A percentile compares a stretch with the other conserved stretches of the same genome.
phyloP scores from a whole-genome alignment of 192 early-diverging fungal species.

The Oehlia diaphana region DNA sequence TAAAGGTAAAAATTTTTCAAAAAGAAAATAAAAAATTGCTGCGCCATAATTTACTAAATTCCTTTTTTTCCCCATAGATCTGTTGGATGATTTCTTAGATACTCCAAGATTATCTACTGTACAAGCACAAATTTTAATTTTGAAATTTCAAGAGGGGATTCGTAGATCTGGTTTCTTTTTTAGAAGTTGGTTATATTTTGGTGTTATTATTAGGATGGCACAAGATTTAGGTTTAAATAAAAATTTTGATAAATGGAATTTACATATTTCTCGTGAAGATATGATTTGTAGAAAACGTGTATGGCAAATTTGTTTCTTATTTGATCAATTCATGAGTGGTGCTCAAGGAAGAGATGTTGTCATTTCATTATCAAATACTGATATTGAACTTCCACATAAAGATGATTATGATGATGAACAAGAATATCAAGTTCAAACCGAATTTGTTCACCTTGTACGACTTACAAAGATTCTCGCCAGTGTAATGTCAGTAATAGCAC shows the following conservation, averaged over 20 bases:
- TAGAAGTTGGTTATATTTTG: constrained; percentile 53
- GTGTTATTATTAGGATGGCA: constrained; percentile 68
- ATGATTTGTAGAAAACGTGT: constrained; percentile 24
- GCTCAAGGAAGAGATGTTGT: constrained; percentile 26
- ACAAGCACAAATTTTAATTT: constrained; percentile 50
- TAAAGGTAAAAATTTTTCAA: constrained; percentile 9
- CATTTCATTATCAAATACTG: constrained; percentile 36
- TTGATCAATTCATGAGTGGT: constrained; percentile 38
- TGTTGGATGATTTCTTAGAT: constrained; percentile 52
- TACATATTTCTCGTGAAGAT: constrained; percentile 8
- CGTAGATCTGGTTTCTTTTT: constrained; percentile 49
- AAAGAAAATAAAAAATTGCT: neutral
- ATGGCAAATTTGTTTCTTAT: constrained; percentile 33
- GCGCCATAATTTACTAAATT: too few relatives aligned
- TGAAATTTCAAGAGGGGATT: constrained; percentile 55
- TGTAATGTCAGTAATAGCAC: constrained; percentile 12
- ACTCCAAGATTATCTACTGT: constrained; percentile 52
- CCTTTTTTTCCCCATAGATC: constrained; percentile 14
- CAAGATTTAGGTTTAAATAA: constrained; percentile 72
- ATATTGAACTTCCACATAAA: constrained; percentile 26
- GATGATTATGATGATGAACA: constrained; percentile 21
- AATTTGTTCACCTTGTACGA: constrained; percentile 27
- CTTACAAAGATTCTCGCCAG: constrained; percentile 19
- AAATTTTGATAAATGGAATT: constrained; percentile 36
- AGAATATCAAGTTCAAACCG: constrained; percentile 25